Evolutionary conservation across 148 eudicot genomes (phyloP).

Genomic region (Camellia sinensis): DNA sequence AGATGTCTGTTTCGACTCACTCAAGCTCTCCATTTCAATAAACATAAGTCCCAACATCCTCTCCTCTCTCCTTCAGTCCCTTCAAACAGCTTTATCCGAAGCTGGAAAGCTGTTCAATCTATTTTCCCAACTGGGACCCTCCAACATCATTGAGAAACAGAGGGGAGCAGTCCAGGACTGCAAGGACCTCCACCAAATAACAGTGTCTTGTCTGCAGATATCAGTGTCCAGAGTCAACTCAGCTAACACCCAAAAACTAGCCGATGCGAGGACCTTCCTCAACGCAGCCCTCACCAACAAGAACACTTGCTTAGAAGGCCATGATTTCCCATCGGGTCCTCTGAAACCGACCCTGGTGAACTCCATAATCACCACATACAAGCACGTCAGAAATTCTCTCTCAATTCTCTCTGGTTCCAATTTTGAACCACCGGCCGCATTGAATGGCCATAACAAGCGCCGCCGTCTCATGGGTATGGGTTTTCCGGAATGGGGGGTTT

Average conservation of each 20-base stretch:
- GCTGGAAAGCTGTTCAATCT: constrained; percentile 49
- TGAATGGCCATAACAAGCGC: constrained; percentile 10
- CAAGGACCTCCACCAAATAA: constrained; percentile 68
- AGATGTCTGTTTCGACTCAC: constrained; percentile 47
- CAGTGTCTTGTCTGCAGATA: constrained; percentile 41
- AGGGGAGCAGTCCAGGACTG: constrained; percentile 78
- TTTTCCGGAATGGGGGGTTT: constrained; percentile 36
- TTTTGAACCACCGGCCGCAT: too few relatives aligned
- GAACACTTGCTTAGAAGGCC: constrained; percentile 83
- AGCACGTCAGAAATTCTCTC: constrained; percentile 68
- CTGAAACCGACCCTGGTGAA: constrained; percentile 40
- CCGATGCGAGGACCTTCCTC: constrained; percentile 54
- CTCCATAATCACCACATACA: constrained; percentile 40
- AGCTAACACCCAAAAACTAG: constrained; percentile 23
- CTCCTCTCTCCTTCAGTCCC: constrained; percentile 51
- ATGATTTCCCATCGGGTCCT: constrained; percentile 58
- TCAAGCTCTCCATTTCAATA: constrained; percentile 57
- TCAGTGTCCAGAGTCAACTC: constrained; percentile 36
- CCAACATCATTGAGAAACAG: constrained; percentile 53
- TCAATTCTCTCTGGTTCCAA: constrained; percentile 54
- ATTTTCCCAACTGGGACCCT: constrained; percentile 24
- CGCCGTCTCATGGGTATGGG: constrained; percentile 38
- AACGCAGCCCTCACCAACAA: constrained; percentile 81
- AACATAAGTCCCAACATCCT: constrained; percentile 43
- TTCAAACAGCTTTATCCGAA: constrained; percentile 55